Evolutionary conservation across 2,329 filamentous ascomycete genomes (phyloP).

Genomic region (Decorospora gaudefroyi): DNA sequence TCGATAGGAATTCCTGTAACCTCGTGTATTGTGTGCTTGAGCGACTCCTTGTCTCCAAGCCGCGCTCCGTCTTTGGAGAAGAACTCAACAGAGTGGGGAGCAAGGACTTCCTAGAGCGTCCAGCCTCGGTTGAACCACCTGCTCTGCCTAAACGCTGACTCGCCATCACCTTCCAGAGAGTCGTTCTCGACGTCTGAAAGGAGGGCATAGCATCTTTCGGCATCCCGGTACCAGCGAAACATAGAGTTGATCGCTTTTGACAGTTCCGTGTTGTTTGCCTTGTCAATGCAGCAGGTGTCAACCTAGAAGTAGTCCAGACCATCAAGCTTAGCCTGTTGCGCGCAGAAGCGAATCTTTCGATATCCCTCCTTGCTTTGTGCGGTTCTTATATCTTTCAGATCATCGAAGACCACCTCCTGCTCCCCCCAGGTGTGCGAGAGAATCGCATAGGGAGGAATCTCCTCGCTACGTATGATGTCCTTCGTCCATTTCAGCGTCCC

Average conservation of each 20-base stretch:
- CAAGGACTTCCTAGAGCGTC: slow-evolving; percentile 23
- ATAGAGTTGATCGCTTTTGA: too few relatives aligned
- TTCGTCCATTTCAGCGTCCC: slow-evolving; percentile 13
- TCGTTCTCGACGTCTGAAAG: slow-evolving; percentile 7
- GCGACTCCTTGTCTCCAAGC: slow-evolving; percentile 16
- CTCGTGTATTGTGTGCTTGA: not conserved
- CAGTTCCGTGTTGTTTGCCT: too few relatives aligned
- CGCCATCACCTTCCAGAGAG: not conserved
- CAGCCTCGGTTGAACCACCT: too few relatives aligned
- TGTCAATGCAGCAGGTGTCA: too few relatives aligned
- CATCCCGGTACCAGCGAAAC: too few relatives aligned
- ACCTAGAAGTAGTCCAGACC: too few relatives aligned
- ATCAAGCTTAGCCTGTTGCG: too few relatives aligned
- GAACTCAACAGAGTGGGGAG: slow-evolving; percentile 21
- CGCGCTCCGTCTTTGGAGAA: slow-evolving; percentile 14
- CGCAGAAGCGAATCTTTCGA: too few relatives aligned
- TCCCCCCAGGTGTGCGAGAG: slow-evolving; percentile 15
- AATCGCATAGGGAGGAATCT: slow-evolving; percentile 16
- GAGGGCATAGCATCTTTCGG: not conserved
- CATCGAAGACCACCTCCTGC: too few relatives aligned
- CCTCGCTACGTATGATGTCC: slow-evolving; percentile 5
- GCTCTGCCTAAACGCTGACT: slow-evolving; percentile 6
- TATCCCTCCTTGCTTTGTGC: too few relatives aligned
- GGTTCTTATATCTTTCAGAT: too few relatives aligned
- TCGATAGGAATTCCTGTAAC: not conserved